Base-by-base conservation (phyloP, 2,329 filamentous ascomycete genomes). In the Piedraia hortae region DNA sequence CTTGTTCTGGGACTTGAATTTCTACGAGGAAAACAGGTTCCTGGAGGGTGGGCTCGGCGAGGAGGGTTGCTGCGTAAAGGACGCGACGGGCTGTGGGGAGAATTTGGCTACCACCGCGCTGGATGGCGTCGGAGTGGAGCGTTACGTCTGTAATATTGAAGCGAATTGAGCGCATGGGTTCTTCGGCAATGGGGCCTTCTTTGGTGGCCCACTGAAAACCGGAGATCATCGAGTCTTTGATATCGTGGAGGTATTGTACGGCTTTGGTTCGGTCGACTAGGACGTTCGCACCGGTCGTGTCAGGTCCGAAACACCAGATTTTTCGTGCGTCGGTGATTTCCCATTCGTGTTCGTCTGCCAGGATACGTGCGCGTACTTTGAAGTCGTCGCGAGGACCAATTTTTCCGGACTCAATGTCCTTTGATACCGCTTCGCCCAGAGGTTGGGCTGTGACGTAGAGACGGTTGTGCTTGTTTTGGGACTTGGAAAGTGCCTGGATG, bases 381-480 rank as follows among this genome's bases (percentile, higher is more conserved):
- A 93, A 77, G 60, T 97, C 85, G 51, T 97, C 85, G 63, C 82
- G 77, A 36, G 85, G 75, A 45, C 55, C 61, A 50, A 97, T 78
- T 62, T 78, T 85, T 59, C 85, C 85, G 25, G 47, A 36, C 61
- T 97, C 85, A 35, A 97, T 97, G 44, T 72, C 74, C 45, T 66
- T 64, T 41, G 74, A 62, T 29, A 97, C 70, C 41, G 93, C 85
- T 64, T 97, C 85, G 20, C 65, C 65, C 25, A 97, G 62, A 41
- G 85, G 85, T 56, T 78, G 58, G 34, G 85, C 85, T 52, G 63
- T 65, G 56, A 97, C 69, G 64, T 93, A 97, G 30, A 97, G 64
- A 78, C 85, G 82, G 67, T 97, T 97, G 73, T 97, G 85, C 77
- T 97, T 97, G 74, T 97, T 97, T 59, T 85, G 85, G 21, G 85